Conservation (phyloP, 1,284 basidiomycete genomes). For the Ustilago hordei region DNA sequence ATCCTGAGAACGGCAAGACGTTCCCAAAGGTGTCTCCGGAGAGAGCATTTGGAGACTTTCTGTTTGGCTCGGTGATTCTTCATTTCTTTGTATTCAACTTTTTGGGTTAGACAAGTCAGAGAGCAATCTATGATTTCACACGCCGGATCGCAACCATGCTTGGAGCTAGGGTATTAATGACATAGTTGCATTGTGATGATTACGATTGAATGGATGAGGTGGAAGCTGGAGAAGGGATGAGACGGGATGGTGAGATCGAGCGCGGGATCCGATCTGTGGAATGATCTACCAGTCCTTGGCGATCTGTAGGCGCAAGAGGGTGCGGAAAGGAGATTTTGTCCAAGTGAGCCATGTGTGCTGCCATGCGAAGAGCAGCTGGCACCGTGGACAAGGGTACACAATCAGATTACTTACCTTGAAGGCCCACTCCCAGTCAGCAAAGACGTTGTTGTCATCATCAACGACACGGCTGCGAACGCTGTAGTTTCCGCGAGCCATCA, state of each 20-base stretch:
- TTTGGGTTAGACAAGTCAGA: slow-evolving; percentile 74
- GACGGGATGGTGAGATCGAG: not conserved
- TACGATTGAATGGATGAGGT: slow-evolving; percentile 4
- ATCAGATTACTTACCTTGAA: slow-evolving; percentile 57
- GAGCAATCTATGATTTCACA: not conserved
- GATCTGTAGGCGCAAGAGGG: slow-evolving; percentile 28
- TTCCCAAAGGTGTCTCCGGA: slow-evolving; percentile 82
- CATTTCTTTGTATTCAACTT: slow-evolving; percentile 99
- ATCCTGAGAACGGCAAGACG: slow-evolving; percentile 79
- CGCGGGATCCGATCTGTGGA: not conserved
- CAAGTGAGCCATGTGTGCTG: not conserved
- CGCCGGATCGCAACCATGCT: not conserved
- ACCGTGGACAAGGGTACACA: not conserved
- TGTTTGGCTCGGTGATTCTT: slow-evolving; percentile 89
- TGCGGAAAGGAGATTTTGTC: not conserved
- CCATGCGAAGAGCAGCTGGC: not conserved
- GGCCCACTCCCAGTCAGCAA: slow-evolving; percentile 74
- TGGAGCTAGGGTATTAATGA: not conserved
- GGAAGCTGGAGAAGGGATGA: no score
- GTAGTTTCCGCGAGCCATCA: slow-evolving; percentile 84
- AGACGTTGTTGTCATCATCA: slow-evolving; percentile 80
- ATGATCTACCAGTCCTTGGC: slow-evolving; percentile 58
- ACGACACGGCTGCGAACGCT: slow-evolving; percentile 81
- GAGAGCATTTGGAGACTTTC: slow-evolving; percentile 88
- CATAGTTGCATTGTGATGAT: slow-evolving; percentile 25